Percentiles rank a stretch among this genome's conserved stretches.
Evolutionary conservation across 1,139 yeast genomes (phyloP).

Genomic region (Yamadazyma dushanensis): DNA sequence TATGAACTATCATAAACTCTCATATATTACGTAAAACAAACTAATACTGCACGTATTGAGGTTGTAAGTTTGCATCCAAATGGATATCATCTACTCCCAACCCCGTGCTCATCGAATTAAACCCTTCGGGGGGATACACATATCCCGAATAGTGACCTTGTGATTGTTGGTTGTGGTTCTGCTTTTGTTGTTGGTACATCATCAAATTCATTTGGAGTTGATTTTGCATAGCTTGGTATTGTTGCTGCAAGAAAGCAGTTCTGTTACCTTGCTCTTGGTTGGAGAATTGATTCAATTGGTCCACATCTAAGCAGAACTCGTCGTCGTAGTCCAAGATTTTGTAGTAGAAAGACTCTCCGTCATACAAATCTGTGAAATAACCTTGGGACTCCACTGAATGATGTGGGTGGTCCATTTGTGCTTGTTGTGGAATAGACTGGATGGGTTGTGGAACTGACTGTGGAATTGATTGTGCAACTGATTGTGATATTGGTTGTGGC

Average conservation of each 20-base stretch:
- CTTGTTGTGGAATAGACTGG: not conserved
- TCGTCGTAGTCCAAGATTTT: slow-evolving; percentile 41
- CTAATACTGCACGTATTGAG: slow-evolving; percentile 18
- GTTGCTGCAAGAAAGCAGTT: slow-evolving; percentile 8
- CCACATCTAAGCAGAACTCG: slow-evolving; percentile 47
- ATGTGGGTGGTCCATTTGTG: not conserved
- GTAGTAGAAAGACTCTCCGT: slow-evolving; percentile 12
- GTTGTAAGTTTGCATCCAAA: slow-evolving; percentile 14
- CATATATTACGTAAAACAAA: slow-evolving; percentile 4
- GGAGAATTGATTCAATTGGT: slow-evolving; percentile 33
- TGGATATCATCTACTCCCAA: slow-evolving; percentile 12
- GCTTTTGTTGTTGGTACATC: slow-evolving; percentile 11
- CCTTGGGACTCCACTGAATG: not conserved
- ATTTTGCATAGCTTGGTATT: slow-evolving; percentile 11
- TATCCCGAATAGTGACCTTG: slow-evolving; percentile 4
- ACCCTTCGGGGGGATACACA: slow-evolving; percentile 2
- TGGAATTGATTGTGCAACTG: not conserved
- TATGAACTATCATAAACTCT: not conserved
- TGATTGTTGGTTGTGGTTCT: slow-evolving; percentile 3
- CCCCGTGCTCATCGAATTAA: slow-evolving; percentile 8
- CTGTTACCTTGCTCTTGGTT: slow-evolving; percentile 4
- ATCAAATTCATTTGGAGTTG: slow-evolving; percentile 13
- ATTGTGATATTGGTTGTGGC: not conserved
- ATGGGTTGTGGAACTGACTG: not conserved
- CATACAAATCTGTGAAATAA: slow-evolving; percentile 3